Base-by-base conservation (phyloP, 495 filamentous ascomycete species). In the Hyaloscypha hepaticicola region DNA sequence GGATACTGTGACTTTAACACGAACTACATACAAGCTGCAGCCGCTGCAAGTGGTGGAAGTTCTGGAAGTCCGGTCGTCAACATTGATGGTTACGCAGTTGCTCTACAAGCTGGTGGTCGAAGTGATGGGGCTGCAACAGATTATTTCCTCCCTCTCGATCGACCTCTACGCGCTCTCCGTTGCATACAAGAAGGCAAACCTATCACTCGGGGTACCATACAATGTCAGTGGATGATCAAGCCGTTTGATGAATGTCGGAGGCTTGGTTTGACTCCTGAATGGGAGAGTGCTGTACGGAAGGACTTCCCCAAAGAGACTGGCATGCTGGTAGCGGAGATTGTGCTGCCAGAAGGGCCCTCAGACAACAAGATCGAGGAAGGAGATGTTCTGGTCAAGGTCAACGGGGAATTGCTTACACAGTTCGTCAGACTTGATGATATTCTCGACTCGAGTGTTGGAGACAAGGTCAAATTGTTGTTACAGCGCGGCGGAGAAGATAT, bases 1-100 rank as follows among this genome's bases (percentile, higher is more conserved):
- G 95, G 95, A 1, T 99, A 99, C 76, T 93, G 93, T 75, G 95
- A 99, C 72, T 99, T 99, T 81, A 99, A 99, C 73, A 99, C 95
- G 34, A 97, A 97, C 75, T 99, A 99, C 76, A 98, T 98, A 66
- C 95, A 99, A 80, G 95, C 95, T 65, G 96, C 94, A 16, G 95
- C 95, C 28, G 93, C 95, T 7, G 95, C 95, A 12, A 97, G 91
- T 74, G 95, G 95, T 62, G 95, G 95, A 68, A 96, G 92, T 77
- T 98, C 96, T 11, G 95, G 95, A 28, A 95, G 90, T 86, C 95
- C 95, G 1, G 95, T 99, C 2, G 93, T 99, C 64, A 96, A 98
- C 72, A 88, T 97, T 38, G 91, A 96, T 73, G 95, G 95, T 1
- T 88, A 89, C 75, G 96, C 92, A 19, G 87, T 99, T 56, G 95